phyloP scores from a whole-genome alignment of 352 stramenopile genomes.

The Phytophthora fragariae region DNA sequence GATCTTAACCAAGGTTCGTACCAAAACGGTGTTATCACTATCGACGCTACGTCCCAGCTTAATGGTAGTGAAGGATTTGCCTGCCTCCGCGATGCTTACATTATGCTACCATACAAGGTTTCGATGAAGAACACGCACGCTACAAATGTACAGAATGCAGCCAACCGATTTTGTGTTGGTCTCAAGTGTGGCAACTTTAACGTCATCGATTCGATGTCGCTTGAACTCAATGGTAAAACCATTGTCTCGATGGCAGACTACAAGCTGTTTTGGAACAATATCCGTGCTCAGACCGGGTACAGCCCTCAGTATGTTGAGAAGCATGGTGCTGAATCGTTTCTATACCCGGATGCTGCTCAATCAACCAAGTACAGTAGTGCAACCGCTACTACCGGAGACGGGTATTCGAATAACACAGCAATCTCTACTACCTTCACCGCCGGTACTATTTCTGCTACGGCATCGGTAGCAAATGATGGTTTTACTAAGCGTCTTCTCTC shows the following conservation, averaged over 20 bases:
- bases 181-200: neutral
- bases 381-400: neutral
- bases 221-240: constrained; percentile 13
- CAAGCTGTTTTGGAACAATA: constrained; percentile 12
- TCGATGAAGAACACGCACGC: neutral
- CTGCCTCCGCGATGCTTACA: too few species aligned
- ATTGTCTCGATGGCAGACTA: constrained; percentile 12
- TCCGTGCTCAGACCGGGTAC: constrained; percentile 7
- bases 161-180: neutral
- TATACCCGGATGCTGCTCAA: neutral
- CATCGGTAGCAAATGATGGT: neutral
- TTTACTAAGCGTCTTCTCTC: neutral
- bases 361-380: neutral
- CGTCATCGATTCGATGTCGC: constrained; percentile 1
- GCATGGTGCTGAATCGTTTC: neutral
- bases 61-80: too few species aligned
- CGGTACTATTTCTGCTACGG: neutral
- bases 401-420: neutral
- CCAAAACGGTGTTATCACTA: too few species aligned
- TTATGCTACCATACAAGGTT: too few species aligned
- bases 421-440: neutral
- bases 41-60: too few species aligned
- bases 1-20: too few species aligned
- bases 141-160: neutral
- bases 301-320: neutral